These are phyloP conservation scores for Apiospora sp. DNA, from an alignment of 2,329 filamentous ascomycete species.

Conservation along the genomic window DNA sequence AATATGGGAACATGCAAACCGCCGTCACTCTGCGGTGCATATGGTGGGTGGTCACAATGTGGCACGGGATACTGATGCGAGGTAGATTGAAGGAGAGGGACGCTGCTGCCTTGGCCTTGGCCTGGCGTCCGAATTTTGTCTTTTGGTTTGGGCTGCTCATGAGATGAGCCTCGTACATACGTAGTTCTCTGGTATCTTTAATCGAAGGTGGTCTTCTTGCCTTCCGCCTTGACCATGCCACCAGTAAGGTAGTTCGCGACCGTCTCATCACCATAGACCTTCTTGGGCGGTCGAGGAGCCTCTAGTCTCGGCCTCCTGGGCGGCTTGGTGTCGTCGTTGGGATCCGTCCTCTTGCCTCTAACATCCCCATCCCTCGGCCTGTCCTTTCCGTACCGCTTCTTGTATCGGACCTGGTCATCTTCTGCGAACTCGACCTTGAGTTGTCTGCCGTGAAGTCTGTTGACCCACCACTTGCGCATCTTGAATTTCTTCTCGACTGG, in stretches of 20 bases:
- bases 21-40: neutral
- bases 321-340: neutral
- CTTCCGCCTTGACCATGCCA: constrained; percentile 78
- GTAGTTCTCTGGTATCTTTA: constrained; percentile 43
- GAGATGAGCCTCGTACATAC: neutral
- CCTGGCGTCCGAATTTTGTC: neutral
- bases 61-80: neutral
- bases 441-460: constrained; percentile 79
- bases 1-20: neutral
- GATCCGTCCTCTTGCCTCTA: constrained; percentile 45
- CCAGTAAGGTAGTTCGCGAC: constrained; percentile 73
- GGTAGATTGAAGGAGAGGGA: neutral
- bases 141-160: constrained; percentile 1
- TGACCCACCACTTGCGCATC: constrained; percentile 82
- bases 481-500: constrained; percentile 63
- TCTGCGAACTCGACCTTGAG: constrained; percentile 94
- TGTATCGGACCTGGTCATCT: constrained; percentile 87
- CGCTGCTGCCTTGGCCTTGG: neutral
- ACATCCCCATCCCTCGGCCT: constrained; percentile 43
- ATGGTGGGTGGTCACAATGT: neutral
- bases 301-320: neutral
- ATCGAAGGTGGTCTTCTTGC: constrained; percentile 86
- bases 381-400: constrained; percentile 90
- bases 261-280: constrained; percentile 54
- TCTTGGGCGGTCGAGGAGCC: neutral